A percentile compares a stretch with the other conserved stretches of the same genome.
Conservation (phyloP, 2,329 filamentous ascomycete species). For the Diplodia seriata region DNA sequence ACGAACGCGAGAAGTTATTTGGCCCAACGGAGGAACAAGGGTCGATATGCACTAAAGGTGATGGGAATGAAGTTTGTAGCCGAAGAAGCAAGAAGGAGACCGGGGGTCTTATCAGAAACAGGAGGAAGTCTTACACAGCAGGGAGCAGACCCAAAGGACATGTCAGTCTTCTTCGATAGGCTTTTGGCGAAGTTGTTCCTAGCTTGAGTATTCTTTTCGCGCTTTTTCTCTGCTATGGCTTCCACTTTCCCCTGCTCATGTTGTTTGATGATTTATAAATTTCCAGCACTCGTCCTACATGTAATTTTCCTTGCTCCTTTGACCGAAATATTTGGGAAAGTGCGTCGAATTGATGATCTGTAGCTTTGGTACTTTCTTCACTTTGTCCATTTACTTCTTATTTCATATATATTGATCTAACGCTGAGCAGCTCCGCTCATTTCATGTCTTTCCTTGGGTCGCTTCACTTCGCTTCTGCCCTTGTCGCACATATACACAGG, state of each 20-base stretch:
- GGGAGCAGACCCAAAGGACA: constrained; percentile 35
- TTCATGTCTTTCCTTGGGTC: no score
- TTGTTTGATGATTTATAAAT: neutral
- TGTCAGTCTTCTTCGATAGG: constrained; percentile 49
- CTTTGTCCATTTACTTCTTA: no score
- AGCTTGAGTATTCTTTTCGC: neutral
- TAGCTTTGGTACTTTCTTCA: no score
- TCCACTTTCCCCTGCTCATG: neutral
- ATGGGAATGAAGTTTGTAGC: constrained; percentile 35
- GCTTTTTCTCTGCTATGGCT: neutral
- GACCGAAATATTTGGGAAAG: neutral
- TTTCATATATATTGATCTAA: no score
- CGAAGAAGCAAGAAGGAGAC: constrained; percentile 18
- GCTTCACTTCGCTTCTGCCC: no score
- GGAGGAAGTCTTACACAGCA: neutral
- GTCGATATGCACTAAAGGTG: constrained; percentile 34
- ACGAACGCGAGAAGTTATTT: constrained; percentile 31
- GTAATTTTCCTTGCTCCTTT: neutral
- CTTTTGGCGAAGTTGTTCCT: constrained; percentile 46
- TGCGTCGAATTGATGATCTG: no score
- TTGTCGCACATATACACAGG: no score
- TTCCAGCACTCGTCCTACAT: neutral
- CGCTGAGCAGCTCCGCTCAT: no score
- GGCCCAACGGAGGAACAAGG: constrained; percentile 38
- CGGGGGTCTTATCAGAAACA: no score